Evolutionary conservation across 2,329 filamentous ascomycete species (phyloP), one percentile per base, ranked within the genome.

Genomic region (Daldinia sp.): DNA sequence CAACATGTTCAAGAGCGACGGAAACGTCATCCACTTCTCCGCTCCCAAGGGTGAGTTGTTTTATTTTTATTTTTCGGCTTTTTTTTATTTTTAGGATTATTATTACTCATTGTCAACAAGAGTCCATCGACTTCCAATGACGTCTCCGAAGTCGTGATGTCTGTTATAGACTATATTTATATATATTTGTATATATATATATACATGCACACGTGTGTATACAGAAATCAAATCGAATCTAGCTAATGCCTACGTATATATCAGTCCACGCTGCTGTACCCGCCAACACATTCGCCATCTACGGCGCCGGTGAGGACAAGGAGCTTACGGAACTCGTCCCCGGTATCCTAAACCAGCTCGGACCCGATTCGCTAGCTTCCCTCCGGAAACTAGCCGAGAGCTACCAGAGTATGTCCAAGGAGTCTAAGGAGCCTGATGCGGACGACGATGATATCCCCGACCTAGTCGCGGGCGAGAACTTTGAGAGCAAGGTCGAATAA

Each of bases 1-100:
- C 81, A 99, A 99, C 90, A 99, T 99, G 95, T 99, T 99, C 90
- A 99, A 99, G 91, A 91, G 92, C 79, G 95, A 99, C 80, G 95
- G 95, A 81, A 99, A 99, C 82, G 95, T 99, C 81, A 98, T 99
- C 78, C 95, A 99, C 88, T 99, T 99, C 80, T 91, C 93, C 75
- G 92, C 92, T 77, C 95, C 95, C 74, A 97, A 97, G 87, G 95
- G 95, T 98, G 83, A 77, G 87, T 84, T 27, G 53, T 48, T 32
- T 41, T 23, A n/a, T n/a, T n/a, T n/a, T n/a, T n/a, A n/a, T n/a
- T n/a, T n/a, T n/a, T n/a, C n/a, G n/a, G n/a, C n/a, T n/a, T n/a
- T n/a, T n/a, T n/a, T n/a, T n/a, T n/a, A n/a, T n/a, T n/a, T n/a
- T n/a, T n/a, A n/a, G n/a, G n/a, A n/a, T n/a, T n/a, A n/a, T n/a